These are phyloP conservation scores for Cercospora zeina DNA, from an alignment of 2,329 filamentous ascomycete genomes.

Conservation along the genomic window DNA sequence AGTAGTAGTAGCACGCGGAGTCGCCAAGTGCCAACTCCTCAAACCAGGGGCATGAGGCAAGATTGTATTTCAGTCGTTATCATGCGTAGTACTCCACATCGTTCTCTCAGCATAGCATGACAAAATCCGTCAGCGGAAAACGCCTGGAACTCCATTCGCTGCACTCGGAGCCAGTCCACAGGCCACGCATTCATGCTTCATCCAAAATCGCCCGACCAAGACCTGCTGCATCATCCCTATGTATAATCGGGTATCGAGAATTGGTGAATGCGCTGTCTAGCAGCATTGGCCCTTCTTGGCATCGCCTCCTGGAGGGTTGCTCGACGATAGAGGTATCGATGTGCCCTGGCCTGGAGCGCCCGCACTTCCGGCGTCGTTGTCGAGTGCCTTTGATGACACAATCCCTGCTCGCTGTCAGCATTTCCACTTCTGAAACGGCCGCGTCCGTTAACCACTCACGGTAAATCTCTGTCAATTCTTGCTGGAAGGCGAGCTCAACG, in stretches of 20 bases:
- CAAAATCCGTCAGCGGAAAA: constrained; percentile 16
- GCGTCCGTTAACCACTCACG: constrained; percentile 37
- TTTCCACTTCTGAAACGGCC: neutral
- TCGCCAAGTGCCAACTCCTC: neutral
- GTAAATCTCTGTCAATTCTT: constrained; percentile 99
- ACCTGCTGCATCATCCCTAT: constrained; percentile 17
- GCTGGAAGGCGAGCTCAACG: constrained; percentile 77
- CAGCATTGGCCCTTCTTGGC: constrained; percentile 81
- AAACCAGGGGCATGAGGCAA: neutral
- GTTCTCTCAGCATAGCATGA: constrained; percentile 14
- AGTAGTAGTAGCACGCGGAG: too few relatives aligned
- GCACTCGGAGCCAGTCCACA: constrained; percentile 17
- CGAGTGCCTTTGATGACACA: constrained; percentile 94
- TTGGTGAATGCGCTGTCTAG: constrained; percentile 28
- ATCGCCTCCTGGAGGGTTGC: constrained; percentile 77
- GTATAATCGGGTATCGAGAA: constrained; percentile 16
- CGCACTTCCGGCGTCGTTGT: constrained; percentile 57
- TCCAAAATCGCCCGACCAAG: constrained; percentile 16
- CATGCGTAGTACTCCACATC: constrained; percentile 16
- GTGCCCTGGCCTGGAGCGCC: constrained; percentile 64
- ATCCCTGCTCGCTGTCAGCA: constrained; percentile 58
- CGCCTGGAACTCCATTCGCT: constrained; percentile 17
- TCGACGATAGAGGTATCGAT: constrained; percentile 79
- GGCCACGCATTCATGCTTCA: constrained; percentile 19
- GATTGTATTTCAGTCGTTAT: constrained; percentile 1